phyloP scores from a whole-genome alignment of 164 flowering plant species.

The Saururus chinensis region DNA sequence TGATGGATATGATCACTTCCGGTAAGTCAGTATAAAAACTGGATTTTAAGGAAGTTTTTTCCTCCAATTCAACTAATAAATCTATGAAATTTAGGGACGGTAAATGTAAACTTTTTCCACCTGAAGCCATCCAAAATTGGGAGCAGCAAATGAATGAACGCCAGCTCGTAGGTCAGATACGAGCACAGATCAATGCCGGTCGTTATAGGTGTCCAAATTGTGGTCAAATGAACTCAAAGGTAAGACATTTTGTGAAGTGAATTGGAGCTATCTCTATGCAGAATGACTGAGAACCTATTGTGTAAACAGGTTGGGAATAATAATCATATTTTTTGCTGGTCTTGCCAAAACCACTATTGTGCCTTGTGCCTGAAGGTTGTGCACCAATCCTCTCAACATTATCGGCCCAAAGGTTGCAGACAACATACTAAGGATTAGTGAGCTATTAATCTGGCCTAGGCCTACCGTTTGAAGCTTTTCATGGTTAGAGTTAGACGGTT shows the following conservation, averaged over 20 bases:
- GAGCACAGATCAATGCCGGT: constrained; percentile 27
- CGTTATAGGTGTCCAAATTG: constrained; percentile 54
- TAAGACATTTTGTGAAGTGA: background rate
- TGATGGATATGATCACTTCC: constrained; percentile 81
- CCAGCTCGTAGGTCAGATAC: constrained; percentile 42
- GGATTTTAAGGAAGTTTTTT: background rate
- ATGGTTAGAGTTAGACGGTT: no score
- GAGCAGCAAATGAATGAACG: constrained; percentile 42
- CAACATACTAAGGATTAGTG: constrained; percentile 42
- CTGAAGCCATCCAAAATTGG: constrained; percentile 44
- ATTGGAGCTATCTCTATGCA: background rate
- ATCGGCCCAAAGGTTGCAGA: constrained; percentile 75
- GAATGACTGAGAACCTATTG: background rate
- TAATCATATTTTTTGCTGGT: constrained; percentile 85
- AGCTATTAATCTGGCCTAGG: no score
- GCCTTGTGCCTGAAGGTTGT: constrained; percentile 55
- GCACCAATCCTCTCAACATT: constrained; percentile 58
- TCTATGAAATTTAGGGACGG: constrained; percentile 33
- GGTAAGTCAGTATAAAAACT: constrained; percentile 21
- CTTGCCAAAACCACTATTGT: constrained; percentile 76
- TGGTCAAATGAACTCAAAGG: background rate
- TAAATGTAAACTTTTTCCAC: constrained; percentile 55
- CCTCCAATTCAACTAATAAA: constrained; percentile 3
- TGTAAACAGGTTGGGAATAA: constrained; percentile 61
- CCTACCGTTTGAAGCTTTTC: no score